phyloP scores from a whole-genome alignment of 1,284 basidiomycete genomes.

The Ustanciosporium gigantosporum region DNA sequence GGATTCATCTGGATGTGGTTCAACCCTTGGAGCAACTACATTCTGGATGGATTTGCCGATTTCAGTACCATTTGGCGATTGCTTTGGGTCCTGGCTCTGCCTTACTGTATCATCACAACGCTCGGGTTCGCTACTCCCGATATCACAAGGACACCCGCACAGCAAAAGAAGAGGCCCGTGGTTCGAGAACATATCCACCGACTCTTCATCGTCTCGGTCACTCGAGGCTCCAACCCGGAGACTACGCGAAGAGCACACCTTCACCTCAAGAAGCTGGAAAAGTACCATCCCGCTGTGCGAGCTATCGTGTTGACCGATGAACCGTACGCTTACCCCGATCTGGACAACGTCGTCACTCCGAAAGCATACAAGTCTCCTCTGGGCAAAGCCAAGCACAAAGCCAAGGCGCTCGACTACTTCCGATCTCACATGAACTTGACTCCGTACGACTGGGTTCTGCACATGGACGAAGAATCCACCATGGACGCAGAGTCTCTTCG shows the following conservation, averaged over 20 bases:
- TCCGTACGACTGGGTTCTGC: conserved; percentile 63
- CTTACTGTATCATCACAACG: conserved; percentile 62
- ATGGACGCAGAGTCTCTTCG: conserved; percentile 62
- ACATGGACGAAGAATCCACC: conserved; percentile 63
- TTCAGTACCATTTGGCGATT: conserved; percentile 62
- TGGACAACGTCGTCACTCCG: conserved; percentile 63
- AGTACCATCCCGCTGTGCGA: conserved; percentile 62
- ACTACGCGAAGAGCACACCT: conserved; percentile 62
- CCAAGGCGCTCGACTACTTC: conserved; percentile 63
- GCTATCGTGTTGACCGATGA: conserved; percentile 63
- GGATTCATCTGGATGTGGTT: conserved; percentile 61
- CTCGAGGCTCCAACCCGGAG: conserved; percentile 62
- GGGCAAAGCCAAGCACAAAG: conserved; percentile 63
- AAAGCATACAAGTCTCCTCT: conserved; percentile 62
- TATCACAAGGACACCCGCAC: conserved; percentile 59
- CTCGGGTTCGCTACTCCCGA: conserved; percentile 59
- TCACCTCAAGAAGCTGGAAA: conserved; percentile 62
- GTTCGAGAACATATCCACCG: conserved; percentile 62
- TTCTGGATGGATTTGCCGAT: conserved; percentile 57
- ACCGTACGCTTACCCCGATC: conserved; percentile 62
- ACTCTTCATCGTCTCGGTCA: conserved; percentile 62
- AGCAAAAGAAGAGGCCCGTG: conserved; percentile 61
- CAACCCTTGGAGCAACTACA: conserved; percentile 60
- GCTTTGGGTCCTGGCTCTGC: conserved; percentile 61
- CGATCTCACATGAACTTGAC: conserved; percentile 62